Evolutionary conservation across 1,284 basidiomycete species (phyloP), one percentile per base, ranked within the genome.

Genomic region (Termitomyces sp.): DNA sequence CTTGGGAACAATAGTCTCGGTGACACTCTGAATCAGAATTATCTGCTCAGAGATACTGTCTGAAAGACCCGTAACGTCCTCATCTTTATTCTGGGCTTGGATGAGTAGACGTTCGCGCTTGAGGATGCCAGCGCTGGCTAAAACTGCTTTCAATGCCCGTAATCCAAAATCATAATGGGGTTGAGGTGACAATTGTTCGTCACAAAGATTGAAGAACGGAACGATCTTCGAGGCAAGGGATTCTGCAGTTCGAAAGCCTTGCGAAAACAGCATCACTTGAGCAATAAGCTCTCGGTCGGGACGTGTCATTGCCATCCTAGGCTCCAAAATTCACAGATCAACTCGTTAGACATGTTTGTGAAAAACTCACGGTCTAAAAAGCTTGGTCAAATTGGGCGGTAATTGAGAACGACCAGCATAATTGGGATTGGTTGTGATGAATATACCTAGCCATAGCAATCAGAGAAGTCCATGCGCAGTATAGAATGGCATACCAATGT

Each of bases 81-180:
- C 76, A 2, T 66, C 70, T 19, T 77, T 78, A 15, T 76, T 77
- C 31, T 71, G 72, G 0, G 65, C 63, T 38, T 76, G 75, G 43
- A 63, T 75, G 57, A 82, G 82, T 43, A 96, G 73, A 13, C 92
- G 84, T 70, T 96, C 93, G 61, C 97, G 88, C 73, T 99, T 99
- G 65, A 99, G 80, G 58, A 96, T 94, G 83, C 97, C 97, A 24
- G 97, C 97, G 67, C 94, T 96, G 31, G 94, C 88, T 42, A 99
- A 80, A 2, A 99, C 97, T 34, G 95, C 90, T 72, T 99, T 99
- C 58, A 99, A 79, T 12, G 97, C 97, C 64, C 97, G 94, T 39
- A 99, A 80, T 73, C 97, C 97, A 69, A 99, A 99, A 75, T 99
- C 97, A 70, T 99, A 99, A 74, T 99, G 98, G 1, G 96, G 94